These are phyloP conservation scores for Amaranthus cruentus DNA, from an alignment of 148 eudicot genomes.

Conservation along the genomic window DNA sequence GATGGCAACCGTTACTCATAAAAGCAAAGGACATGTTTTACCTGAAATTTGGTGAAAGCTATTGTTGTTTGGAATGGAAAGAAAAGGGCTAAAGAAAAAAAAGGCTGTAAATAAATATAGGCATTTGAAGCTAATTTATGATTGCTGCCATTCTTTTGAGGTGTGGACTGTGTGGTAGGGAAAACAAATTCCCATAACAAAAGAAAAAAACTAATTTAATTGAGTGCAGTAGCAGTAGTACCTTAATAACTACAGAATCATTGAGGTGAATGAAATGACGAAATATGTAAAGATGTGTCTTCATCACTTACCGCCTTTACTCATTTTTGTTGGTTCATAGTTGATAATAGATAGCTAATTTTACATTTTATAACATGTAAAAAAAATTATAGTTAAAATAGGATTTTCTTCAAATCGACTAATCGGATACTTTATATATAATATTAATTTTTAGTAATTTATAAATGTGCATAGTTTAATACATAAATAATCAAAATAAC, in stretches of 20 bases:
- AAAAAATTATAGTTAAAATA: no score
- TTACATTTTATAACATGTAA: no score
- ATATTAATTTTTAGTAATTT: no score
- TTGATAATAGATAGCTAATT: no score
- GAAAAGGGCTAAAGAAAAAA: not conserved
- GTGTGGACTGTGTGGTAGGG: not conserved
- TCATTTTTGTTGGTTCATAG: not conserved
- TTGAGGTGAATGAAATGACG: constrained; percentile 18
- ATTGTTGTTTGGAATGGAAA: not conserved
- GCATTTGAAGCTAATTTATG: constrained; percentile 21
- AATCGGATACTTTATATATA: no score
- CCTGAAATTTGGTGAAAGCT: constrained; percentile 12
- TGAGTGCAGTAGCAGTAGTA: not conserved
- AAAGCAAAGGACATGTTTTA: not conserved
- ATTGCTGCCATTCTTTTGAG: constrained; percentile 26
- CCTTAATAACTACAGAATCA: not conserved
- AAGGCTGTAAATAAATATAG: constrained; percentile 17
- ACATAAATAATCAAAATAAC: no score
- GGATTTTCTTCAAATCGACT: no score
- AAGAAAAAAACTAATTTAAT: not conserved
- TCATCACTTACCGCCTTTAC: constrained; percentile 8
- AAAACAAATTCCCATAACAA: not conserved
- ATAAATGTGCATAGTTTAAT: no score
- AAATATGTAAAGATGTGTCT: constrained; percentile 11
- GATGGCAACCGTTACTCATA: no score